Base-by-base conservation (phyloP, 768 basidiomycete species). In the Kwoniella pini region DNA sequence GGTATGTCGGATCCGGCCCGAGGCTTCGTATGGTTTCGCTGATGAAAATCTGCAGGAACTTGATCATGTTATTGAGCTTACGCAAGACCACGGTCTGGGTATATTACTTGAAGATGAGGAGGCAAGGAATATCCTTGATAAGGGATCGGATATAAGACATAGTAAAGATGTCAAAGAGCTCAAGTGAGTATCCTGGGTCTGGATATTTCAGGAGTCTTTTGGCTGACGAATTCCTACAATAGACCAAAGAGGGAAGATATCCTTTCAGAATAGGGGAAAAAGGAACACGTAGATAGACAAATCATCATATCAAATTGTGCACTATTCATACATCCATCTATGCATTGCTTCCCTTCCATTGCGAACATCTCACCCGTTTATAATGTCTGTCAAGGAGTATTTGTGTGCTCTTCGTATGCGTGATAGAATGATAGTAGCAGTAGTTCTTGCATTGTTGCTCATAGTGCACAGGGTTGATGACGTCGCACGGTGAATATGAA, bases 161-260 rank as follows among this genome's bases (percentile, higher is more conserved):
- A 68, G 68, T 45, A 75, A 90, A 28, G 89, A 91, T 76, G 88
- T 91, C 28, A 84, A 82, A 55, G 91, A 94, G 78, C 82, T 94
- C 13, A 69, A 72, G 72, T 74, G 63, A 59, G 72, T 69, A 13
- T 22, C 13, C n/a, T 22, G 15, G 15, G 49, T 36, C n/a, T 26
- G 21, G 19, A 13, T 31, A 9, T 42, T n/a, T 13, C 10, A 50
- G 24, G 13, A 27, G 15, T 30, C 39, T 28, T 42, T 10, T 31
- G 31, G 21, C 26, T 53, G 45, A 51, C 64, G 50, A 53, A 57
- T 21, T 21, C 58, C 15, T 9, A 11, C 26, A 55, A 82, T 74
- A 84, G 80, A 71, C 91, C 92, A n/a, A 85, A 91, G 76, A 93
- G 95, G 80, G 95, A 96, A 81, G 94, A 98, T 76, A 95, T 97